These are phyloP conservation scores for Suhomyces canberraensis DNA, from an alignment of 805 yeast genomes.

Conservation along the genomic window DNA sequence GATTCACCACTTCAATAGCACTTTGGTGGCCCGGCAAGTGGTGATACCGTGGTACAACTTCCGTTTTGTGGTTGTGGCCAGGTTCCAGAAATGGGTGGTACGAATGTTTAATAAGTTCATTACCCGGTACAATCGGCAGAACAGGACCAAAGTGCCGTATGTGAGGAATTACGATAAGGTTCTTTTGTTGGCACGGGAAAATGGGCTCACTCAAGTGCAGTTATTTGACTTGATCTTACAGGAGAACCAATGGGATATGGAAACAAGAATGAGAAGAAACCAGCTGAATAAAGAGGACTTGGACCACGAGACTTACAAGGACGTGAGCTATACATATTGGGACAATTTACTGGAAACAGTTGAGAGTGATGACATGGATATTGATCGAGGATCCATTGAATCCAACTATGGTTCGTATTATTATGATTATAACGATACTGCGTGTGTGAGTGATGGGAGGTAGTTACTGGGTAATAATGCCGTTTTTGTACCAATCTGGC, in stretches of 20 bases:
- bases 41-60: constrained; percentile 26
- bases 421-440: constrained; percentile 6
- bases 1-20: constrained; percentile 18
- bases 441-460: no score
- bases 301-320: constrained; percentile 15
- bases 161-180: constrained; percentile 23
- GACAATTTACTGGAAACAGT: constrained; percentile 13
- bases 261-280: constrained; percentile 2
- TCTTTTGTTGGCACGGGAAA: constrained; percentile 19
- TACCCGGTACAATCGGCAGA: constrained; percentile 22
- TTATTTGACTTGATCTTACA: constrained; percentile 23
- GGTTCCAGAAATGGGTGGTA: constrained; percentile 35
- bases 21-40: constrained; percentile 3
- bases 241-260: constrained; percentile 24
- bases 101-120: constrained; percentile 36
- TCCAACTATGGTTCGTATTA: constrained; percentile 20
- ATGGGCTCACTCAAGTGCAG: constrained; percentile 19
- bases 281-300: constrained; percentile 5
- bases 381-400: constrained; percentile 6
- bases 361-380: constrained; percentile 18
- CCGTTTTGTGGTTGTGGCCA: constrained; percentile 20
- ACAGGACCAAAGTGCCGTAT: constrained; percentile 13
- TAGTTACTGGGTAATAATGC: no score
- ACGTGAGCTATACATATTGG: constrained; percentile 36
- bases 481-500: no score